These are phyloP conservation scores for Umbelopsis vinacea DNA, from an alignment of 192 early-diverging fungal genomes.

Conservation along the genomic window DNA sequence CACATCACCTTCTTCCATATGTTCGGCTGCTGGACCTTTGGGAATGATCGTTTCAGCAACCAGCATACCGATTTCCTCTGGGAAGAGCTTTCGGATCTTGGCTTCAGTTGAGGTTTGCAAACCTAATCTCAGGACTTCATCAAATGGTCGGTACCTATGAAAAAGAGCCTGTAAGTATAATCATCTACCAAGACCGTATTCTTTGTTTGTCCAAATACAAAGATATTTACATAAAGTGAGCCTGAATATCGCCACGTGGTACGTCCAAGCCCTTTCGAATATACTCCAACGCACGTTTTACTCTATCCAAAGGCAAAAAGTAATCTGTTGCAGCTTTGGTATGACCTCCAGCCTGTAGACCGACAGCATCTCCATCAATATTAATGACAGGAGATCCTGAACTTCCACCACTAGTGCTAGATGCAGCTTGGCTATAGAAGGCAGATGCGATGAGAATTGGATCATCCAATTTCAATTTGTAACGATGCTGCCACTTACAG, in stretches of 20 bases:
- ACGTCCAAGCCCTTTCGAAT: slow-evolving; percentile 54
- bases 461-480: slow-evolving; percentile 23
- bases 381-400: slow-evolving; percentile 82
- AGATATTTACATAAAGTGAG: slow-evolving; percentile 60
- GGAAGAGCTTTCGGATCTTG: slow-evolving; percentile 57
- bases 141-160: slow-evolving; percentile 68
- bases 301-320: slow-evolving; percentile 83
- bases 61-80: slow-evolving; percentile 79
- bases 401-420: slow-evolving; percentile 76
- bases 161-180: no score
- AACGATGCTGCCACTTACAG: slow-evolving; percentile 52
- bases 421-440: slow-evolving; percentile 80
- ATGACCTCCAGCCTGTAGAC: slow-evolving; percentile 78
- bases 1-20: slow-evolving; percentile 80
- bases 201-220: neutral
- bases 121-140: slow-evolving; percentile 75
- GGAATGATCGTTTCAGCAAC: slow-evolving; percentile 78
- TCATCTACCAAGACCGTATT: no score
- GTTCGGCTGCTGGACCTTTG: slow-evolving; percentile 65
- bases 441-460: neutral
- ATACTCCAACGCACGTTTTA: slow-evolving; percentile 58
- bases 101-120: slow-evolving; percentile 66
- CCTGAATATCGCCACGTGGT: slow-evolving; percentile 73
- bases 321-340: slow-evolving; percentile 81
- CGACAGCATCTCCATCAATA: slow-evolving; percentile 82